Base-by-base conservation (phyloP, 768 basidiomycete species). In the Pleurotus tuber-regium region DNA sequence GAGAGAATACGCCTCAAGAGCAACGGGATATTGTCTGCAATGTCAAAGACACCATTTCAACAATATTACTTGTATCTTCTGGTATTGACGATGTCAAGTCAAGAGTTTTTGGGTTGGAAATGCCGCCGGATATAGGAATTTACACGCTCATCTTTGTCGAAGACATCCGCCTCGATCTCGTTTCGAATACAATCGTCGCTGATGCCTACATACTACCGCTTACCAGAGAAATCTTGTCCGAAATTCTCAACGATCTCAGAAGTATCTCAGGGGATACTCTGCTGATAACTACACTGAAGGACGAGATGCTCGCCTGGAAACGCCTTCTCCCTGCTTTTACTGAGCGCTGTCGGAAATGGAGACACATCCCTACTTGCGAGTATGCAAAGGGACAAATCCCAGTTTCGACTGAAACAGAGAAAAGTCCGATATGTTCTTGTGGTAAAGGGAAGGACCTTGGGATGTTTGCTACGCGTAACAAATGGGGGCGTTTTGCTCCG, bases 321-420 rank as follows among this genome's bases (percentile, higher is more conserved):
- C 67, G 75, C 49, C 69, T 82, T 23, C 60, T 84, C 1, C 82
- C 81, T 3, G 65, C 67, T 5, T 57, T 79, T 25, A 72, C 71
- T 2, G 83, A 84, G 59, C 73, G 79, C 31, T 81, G 80, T 52
- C 73, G 79, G 21, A 70, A 65, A 0, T 84, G 82, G 82, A 57
- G 61, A 7, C 83, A 85, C 59, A 57, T 52, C 12, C 29, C 59
- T 2, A 61, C 61, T 14, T 84, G 83, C 66, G 77, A 79, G 60
- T 84, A 83, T 58, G n/a, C 52, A 0, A 55, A 14, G 14, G 54
- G 42, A 31, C 67, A 51, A 43, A 63, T 79, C 18, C 79, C 80
- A 0, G 62, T 76, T 3, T 63, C 65, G 25, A 57, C 59, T 8
- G 69, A 74, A 26, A 63, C 70, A 12, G 66, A 66, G 1, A 61